A percentile compares a stretch with the other conserved stretches of the same genome.
phyloP scores from a whole-genome alignment of 768 basidiomycete species.

The Baorangia bicolor region DNA sequence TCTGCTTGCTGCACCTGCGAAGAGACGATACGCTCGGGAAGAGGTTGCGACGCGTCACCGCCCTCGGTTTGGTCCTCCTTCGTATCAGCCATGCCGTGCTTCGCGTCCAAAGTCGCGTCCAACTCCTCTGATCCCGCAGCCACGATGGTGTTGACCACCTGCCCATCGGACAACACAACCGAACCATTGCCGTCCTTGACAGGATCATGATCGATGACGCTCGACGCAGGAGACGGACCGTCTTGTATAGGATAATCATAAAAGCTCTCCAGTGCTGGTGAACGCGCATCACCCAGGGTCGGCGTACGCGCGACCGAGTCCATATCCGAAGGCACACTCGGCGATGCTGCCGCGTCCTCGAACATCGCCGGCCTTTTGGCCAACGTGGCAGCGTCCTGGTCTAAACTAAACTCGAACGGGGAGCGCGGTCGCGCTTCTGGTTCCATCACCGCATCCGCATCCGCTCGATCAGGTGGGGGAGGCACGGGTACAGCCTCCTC shows the following conservation, averaged over 20 bases:
- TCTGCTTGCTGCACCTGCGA: constrained; percentile 2
- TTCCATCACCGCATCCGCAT: constrained; percentile 1
- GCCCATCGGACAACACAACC: not conserved
- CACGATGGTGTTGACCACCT: not conserved
- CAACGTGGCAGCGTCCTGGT: not conserved
- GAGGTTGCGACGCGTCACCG: not conserved
- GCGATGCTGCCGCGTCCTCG: constrained; percentile 19
- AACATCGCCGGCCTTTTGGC: not conserved
- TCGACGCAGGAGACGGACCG: constrained; percentile 30
- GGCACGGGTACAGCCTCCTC: not conserved
- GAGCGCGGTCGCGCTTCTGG: not conserved
- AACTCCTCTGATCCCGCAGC: not conserved
- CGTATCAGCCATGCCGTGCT: not conserved
- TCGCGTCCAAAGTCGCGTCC: not conserved
- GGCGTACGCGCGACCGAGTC: constrained; percentile 26
- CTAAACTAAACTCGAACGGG: constrained; percentile 12
- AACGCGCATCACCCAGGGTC: constrained; percentile 16
- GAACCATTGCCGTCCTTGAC: constrained; percentile 14
- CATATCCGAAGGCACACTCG: constrained; percentile 29
- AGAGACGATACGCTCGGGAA: not conserved
- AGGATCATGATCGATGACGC: constrained; percentile 24
- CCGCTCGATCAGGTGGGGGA: not conserved
- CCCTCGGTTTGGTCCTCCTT: not conserved
- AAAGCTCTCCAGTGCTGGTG: constrained; percentile 25
- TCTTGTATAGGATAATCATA: constrained; percentile 24